Evolutionary conservation across 345 rosid genomes (phyloP).

Genomic region (Euclidium syriacum): DNA sequence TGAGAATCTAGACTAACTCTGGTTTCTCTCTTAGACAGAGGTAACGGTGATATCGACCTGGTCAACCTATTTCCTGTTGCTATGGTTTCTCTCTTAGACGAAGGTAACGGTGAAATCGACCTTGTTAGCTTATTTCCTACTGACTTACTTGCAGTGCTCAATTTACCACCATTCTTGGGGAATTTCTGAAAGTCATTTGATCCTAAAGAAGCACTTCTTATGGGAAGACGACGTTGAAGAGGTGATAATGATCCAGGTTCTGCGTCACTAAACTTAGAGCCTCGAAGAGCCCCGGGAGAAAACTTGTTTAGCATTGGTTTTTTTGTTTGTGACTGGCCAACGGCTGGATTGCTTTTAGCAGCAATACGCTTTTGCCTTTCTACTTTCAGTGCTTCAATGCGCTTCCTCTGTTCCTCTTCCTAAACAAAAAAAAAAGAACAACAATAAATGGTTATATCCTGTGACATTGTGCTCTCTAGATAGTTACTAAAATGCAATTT

Average conservation of each 20-base stretch:
- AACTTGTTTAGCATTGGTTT: slow-evolving; percentile 52
- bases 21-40: slow-evolving; percentile 53
- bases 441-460: neutral
- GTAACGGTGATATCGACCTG: slow-evolving; percentile 57
- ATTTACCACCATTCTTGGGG: slow-evolving; percentile 48
- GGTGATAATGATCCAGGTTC: slow-evolving; percentile 75
- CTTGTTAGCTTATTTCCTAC: slow-evolving; percentile 48
- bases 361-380: slow-evolving; percentile 92
- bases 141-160: slow-evolving; percentile 45
- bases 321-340: slow-evolving; percentile 45
- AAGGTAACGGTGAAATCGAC: slow-evolving; percentile 58
- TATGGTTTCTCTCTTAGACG: slow-evolving; percentile 43
- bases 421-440: slow-evolving; percentile 22
- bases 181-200: slow-evolving; percentile 46
- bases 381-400: slow-evolving; percentile 70
- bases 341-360: slow-evolving; percentile 50
- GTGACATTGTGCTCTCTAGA: neutral
- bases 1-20: slow-evolving; percentile 39
- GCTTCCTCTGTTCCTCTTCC: slow-evolving; percentile 76
- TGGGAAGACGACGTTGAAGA: slow-evolving; percentile 50
- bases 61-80: slow-evolving; percentile 50
- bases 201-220: slow-evolving; percentile 45
- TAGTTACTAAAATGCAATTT: neutral
- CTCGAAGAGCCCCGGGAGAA: slow-evolving; percentile 57
- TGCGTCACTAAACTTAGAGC: slow-evolving; percentile 78